Evolutionary conservation across 1,284 basidiomycete species (phyloP).

Genomic region (Volvariella volvacea): DNA sequence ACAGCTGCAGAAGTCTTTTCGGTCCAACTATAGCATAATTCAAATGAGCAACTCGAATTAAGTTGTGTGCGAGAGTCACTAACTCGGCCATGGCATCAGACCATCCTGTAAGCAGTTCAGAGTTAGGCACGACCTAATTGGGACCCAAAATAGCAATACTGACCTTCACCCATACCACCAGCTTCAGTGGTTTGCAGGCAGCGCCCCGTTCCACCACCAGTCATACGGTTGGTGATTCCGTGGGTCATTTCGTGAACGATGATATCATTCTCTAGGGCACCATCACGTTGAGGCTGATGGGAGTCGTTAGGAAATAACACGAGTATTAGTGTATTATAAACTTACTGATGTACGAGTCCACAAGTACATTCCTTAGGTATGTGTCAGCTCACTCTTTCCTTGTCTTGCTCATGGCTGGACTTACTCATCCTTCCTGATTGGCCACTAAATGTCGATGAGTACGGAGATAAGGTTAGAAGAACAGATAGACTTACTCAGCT

Average conservation of each 20-base stretch:
- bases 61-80: slow-evolving; percentile 7
- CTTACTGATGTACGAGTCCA: slow-evolving; percentile 27
- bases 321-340: slow-evolving; percentile 4
- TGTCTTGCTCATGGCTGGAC: slow-evolving; percentile 18
- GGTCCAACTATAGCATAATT: slow-evolving; percentile 21
- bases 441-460: too few species aligned
- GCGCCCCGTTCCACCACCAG: slow-evolving; percentile 32
- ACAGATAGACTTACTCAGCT: slow-evolving; percentile 24
- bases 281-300: slow-evolving; percentile 23
- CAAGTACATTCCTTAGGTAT: slow-evolving; percentile 33
- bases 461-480: too few species aligned
- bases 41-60: background rate
- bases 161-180: slow-evolving; percentile 34
- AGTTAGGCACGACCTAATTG: background rate
- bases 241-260: slow-evolving; percentile 31
- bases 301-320: slow-evolving; percentile 8
- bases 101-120: slow-evolving; percentile 14
- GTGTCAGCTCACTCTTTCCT: slow-evolving; percentile 18
- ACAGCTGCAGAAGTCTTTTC: slow-evolving; percentile 24
- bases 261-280: slow-evolving; percentile 32
- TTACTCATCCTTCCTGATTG: slow-evolving; percentile 17
- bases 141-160: background rate
- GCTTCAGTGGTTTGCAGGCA: slow-evolving; percentile 32
- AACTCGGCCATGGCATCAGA: slow-evolving; percentile 32
- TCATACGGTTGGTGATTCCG: slow-evolving; percentile 33